Evolutionary conservation across 345 rosid species (phyloP).

Genomic region (Toxicodendron radicans): DNA sequence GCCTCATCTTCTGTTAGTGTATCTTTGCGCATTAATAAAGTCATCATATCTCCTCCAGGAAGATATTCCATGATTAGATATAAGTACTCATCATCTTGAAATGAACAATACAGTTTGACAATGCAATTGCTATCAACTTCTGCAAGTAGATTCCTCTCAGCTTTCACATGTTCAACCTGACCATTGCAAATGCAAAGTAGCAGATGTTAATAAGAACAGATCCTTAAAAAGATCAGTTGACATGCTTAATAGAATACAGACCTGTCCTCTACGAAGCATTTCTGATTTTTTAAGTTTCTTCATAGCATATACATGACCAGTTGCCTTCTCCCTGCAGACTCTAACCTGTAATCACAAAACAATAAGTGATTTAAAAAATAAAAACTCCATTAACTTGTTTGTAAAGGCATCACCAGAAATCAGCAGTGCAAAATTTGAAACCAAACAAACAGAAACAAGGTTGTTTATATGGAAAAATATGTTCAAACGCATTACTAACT

Average conservation of each 20-base stretch:
- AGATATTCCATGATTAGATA: conserved; percentile 97
- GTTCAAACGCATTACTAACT: neutral
- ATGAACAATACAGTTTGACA: conserved; percentile 91
- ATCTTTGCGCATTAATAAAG: conserved; percentile 95
- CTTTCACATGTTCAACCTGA: conserved; percentile 99
- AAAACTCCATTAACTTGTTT: neutral
- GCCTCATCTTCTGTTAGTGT: conserved; percentile 96
- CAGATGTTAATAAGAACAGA: conserved; percentile 18
- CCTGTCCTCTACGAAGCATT: conserved; percentile 99
- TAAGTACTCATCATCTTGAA: conserved; percentile 91
- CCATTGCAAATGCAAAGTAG: conserved; percentile 24
- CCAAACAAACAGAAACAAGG: neutral
- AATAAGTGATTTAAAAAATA: neutral
- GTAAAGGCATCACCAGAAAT: neutral
- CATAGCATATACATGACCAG: conserved; percentile 91
- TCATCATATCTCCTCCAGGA: conserved; percentile 99
- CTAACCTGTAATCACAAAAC: conserved; percentile 60
- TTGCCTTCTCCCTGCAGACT: conserved; percentile 81
- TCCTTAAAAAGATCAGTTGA: neutral
- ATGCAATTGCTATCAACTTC: conserved; percentile 98
- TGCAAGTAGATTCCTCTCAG: conserved; percentile 96
- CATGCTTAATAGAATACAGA: conserved; percentile 23
- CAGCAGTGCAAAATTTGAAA: neutral
- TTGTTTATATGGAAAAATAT: neutral
- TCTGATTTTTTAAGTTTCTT: conserved; percentile 95